These are phyloP conservation scores for Tolypocladium pustulatum DNA, from an alignment of 2,329 filamentous ascomycete genomes.

Conservation along the genomic window DNA sequence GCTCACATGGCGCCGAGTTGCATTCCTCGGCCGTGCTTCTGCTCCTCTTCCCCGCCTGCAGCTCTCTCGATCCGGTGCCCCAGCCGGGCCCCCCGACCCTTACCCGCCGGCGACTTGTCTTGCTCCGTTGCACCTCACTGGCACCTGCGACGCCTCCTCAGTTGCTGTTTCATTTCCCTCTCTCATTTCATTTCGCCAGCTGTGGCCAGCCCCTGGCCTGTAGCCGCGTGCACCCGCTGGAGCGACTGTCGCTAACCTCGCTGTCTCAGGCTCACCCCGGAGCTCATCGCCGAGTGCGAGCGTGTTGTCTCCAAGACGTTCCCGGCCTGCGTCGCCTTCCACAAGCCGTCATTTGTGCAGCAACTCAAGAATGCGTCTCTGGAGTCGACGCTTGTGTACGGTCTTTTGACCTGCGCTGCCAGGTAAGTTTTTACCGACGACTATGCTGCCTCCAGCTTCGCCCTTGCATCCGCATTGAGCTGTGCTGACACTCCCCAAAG, in stretches of 20 bases:
- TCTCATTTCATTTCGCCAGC: not conserved
- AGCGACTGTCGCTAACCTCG: slow-evolving; percentile 11
- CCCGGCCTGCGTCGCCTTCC: slow-evolving; percentile 51
- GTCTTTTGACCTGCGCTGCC: slow-evolving; percentile 45
- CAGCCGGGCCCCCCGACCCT: not conserved
- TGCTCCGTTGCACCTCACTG: not conserved
- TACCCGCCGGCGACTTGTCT: not conserved
- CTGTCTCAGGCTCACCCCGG: slow-evolving; percentile 37
- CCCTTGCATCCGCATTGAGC: not conserved
- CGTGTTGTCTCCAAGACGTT: slow-evolving; percentile 50
- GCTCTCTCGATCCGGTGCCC: slow-evolving; percentile 1
- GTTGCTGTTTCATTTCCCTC: not conserved
- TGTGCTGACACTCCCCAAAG: slow-evolving; percentile 18
- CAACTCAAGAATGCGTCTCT: slow-evolving; percentile 47
- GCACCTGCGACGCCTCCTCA: not conserved
- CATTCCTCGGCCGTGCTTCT: not conserved
- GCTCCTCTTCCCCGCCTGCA: slow-evolving; percentile 1
- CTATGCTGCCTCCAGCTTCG: not conserved
- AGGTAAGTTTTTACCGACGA: slow-evolving; percentile 32
- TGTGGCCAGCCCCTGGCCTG: not conserved
- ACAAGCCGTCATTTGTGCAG: slow-evolving; percentile 51
- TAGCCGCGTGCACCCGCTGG: not conserved
- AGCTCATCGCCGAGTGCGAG: slow-evolving; percentile 49
- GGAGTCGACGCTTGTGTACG: slow-evolving; percentile 46
- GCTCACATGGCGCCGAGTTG: slow-evolving; percentile 4